A percentile compares a stretch with the other conserved stretches of the same genome.
Conservation (phyloP, 345 rosid species). For the Corymbia maculata region DNA sequence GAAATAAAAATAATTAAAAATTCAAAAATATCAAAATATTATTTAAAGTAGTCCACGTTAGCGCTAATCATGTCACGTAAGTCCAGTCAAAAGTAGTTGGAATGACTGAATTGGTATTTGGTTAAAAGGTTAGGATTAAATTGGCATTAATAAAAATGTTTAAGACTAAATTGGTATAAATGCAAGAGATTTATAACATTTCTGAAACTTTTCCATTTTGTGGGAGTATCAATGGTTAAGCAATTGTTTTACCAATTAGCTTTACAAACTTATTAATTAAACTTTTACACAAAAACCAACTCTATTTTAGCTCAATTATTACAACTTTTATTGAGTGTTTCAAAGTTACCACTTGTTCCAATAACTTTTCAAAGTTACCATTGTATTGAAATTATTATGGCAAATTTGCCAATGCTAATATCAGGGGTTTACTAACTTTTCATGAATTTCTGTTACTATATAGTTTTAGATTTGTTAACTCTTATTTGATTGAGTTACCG, state of each 20-base stretch:
- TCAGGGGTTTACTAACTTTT: neutral
- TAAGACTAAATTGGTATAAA: too few species aligned
- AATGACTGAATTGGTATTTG: too few species aligned
- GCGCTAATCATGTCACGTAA: too few species aligned
- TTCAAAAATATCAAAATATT: too few species aligned
- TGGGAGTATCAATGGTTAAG: neutral
- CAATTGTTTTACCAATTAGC: neutral
- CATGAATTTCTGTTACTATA: neutral
- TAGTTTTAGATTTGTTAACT: neutral
- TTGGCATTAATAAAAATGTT: too few species aligned
- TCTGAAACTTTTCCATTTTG: neutral
- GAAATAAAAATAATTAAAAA: too few species aligned
- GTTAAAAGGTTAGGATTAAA: too few species aligned
- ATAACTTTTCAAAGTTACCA: neutral
- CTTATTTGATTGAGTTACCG: neutral
- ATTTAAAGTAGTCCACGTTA: too few species aligned
- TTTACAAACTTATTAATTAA: neutral
- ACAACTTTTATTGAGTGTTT: neutral
- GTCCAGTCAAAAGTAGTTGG: too few species aligned
- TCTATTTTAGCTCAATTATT: neutral
- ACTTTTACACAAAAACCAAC: neutral
- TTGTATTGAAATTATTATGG: neutral
- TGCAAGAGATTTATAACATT: too few species aligned
- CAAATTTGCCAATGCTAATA: neutral
- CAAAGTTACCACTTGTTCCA: neutral